Conservation (phyloP, 805 yeast genomes). For the Candida dendrica region DNA sequence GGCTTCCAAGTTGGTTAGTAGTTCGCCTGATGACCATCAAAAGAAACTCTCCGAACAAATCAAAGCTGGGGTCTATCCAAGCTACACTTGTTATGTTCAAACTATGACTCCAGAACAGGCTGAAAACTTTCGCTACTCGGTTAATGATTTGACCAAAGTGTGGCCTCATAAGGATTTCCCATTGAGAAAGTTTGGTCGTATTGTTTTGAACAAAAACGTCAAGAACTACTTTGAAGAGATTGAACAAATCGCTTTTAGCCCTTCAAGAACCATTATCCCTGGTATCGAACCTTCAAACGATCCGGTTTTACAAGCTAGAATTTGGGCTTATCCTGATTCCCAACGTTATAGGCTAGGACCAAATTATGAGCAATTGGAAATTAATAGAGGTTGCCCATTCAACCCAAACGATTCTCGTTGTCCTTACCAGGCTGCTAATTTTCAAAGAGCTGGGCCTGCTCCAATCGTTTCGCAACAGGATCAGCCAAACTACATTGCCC, state of each 20-base stretch:
- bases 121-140: conserved; percentile 37
- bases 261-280: conserved; percentile 61
- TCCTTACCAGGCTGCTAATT: conserved; percentile 40
- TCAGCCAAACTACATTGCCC: conserved; percentile 46
- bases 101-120: conserved; percentile 54
- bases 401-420: conserved; percentile 27
- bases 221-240: conserved; percentile 42
- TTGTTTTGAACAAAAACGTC: conserved; percentile 48
- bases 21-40: conserved; percentile 44
- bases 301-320: conserved; percentile 70
- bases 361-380: conserved; percentile 62
- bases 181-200: conserved; percentile 45
- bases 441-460: conserved; percentile 60
- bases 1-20: conserved; percentile 38
- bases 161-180: conserved; percentile 56
- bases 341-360: conserved; percentile 71
- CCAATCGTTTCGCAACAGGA: conserved; percentile 39
- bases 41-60: conserved; percentile 35
- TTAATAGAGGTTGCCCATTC: conserved; percentile 38
- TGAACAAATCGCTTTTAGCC: conserved; percentile 65
- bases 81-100: conserved; percentile 49
- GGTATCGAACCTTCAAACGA: conserved; percentile 73
- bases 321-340: conserved; percentile 71
- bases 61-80: conserved; percentile 41
- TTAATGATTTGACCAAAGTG: conserved; percentile 48